Evolutionary conservation across 2,329 filamentous ascomycete genomes (phyloP).

Genomic region (Diplodia sapinea): DNA sequence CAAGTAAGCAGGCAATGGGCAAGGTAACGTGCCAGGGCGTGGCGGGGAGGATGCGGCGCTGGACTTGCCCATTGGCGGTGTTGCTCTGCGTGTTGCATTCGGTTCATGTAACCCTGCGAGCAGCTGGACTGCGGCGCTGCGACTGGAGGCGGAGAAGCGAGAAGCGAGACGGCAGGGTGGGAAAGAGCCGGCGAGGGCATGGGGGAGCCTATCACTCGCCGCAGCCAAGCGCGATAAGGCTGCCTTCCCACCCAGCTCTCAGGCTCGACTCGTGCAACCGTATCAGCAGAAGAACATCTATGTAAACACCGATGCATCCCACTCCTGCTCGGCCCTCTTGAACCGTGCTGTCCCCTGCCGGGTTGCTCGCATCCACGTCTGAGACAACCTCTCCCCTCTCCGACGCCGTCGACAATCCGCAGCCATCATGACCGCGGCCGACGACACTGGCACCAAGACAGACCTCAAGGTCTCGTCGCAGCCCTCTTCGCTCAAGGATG

Average conservation of each 20-base stretch:
- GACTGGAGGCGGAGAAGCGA: too few relatives aligned
- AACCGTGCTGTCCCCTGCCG: neutral
- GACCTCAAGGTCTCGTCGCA: slow-evolving; percentile 27
- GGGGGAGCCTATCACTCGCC: slow-evolving; percentile 21
- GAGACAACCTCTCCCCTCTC: neutral
- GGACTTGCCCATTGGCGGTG: slow-evolving; percentile 1
- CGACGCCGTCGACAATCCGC: neutral
- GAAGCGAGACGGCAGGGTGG: neutral
- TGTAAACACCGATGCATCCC: slow-evolving; percentile 1
- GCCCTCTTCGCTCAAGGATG: slow-evolving; percentile 28
- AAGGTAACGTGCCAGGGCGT: too few relatives aligned
- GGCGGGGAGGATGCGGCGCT: neutral
- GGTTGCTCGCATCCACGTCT: neutral
- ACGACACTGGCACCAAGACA: slow-evolving; percentile 9
- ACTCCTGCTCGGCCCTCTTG: neutral
- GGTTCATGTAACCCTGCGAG: slow-evolving; percentile 11
- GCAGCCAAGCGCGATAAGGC: slow-evolving; percentile 24
- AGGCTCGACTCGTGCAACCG: slow-evolving; percentile 16
- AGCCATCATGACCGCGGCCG: too few relatives aligned
- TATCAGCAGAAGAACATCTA: neutral
- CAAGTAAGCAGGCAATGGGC: neutral
- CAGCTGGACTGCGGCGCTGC: neutral
- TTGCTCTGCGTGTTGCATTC: slow-evolving; percentile 18
- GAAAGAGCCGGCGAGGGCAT: neutral
- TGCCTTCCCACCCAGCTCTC: neutral